Conservation (phyloP, 2,329 filamentous ascomycete species). For the Alternaria panax region DNA sequence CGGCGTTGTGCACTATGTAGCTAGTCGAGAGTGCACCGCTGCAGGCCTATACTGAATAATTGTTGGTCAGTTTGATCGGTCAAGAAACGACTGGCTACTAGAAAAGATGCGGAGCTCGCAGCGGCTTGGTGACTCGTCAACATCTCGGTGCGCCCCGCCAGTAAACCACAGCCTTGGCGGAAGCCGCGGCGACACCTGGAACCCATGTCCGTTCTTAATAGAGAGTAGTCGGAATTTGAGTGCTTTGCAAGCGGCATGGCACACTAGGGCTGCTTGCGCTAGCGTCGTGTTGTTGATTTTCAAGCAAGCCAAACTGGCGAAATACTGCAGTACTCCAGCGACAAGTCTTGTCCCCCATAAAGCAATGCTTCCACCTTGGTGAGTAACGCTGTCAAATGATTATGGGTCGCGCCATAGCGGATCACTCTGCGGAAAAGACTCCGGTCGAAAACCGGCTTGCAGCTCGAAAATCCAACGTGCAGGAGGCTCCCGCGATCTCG, state of each 20-base stretch:
- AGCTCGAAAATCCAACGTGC: not conserved
- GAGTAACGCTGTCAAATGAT: not conserved
- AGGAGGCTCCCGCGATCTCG: slow-evolving; percentile 3
- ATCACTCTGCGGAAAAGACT: not conserved
- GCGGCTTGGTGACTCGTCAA: not conserved
- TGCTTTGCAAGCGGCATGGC: not conserved
- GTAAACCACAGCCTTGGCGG: not conserved
- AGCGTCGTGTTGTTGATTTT: slow-evolving; percentile 1
- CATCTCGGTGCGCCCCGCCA: not conserved
- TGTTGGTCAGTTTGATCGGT: not conserved
- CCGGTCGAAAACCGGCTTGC: not conserved
- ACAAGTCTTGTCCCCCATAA: not conserved
- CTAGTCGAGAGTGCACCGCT: slow-evolving; percentile 5
- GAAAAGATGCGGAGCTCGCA: not conserved
- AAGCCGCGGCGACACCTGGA: slow-evolving; percentile 1
- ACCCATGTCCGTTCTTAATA: not conserved
- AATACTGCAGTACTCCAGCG: not conserved
- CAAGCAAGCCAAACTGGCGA: not conserved
- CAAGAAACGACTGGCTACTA: not conserved
- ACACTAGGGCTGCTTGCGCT: not conserved
- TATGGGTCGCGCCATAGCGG: not conserved
- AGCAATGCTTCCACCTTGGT: not conserved
- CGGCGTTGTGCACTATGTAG: slow-evolving; percentile 3
- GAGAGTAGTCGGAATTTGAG: not conserved
- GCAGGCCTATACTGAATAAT: not conserved